Evolutionary conservation across 495 filamentous ascomycete genomes (phyloP), one percentile per base, ranked within the genome.

Genomic region (Penicillium samsonianum): DNA sequence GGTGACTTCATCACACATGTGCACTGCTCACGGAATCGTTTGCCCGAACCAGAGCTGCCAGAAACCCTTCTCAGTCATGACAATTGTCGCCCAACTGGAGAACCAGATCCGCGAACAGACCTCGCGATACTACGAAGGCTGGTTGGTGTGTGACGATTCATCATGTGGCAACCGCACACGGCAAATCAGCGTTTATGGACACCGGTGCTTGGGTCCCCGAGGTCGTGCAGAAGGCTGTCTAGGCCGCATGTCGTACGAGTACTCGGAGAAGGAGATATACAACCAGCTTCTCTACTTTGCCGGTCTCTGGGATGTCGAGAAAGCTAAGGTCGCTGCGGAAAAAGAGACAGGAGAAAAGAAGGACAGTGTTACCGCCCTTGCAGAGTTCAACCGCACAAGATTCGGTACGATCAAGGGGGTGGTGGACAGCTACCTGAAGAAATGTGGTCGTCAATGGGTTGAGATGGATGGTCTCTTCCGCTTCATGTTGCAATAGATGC

Each of bases 361-460:
- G 60, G 89, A 93, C 60, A 87, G 79, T 60, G 66, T 90, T 30
- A 71, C 79, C 12, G 86, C 86, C 33, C 79, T 97, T 61, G 90
- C 84, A 26, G 89, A 89, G 66, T 84, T 89, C 69, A 98, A 98
- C 70, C 76, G 88, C 30, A 77, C 76, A 33, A 72, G 91, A 64
- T 98, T 98, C 69, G 82, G 65, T 17, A 90, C 89, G 8, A 75
- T 92, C 45, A 86, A 82, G 74, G 82, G 79, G 2, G 86, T 90
- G n/a, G 91, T 95, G 11, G 90, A 91, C 57, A 85, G 73, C 67
- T 95, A 97, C 76, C 72, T 98, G 72, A 90, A 90, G 68, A 94
- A 91, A 79, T 96, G 91, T 78, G 94, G 95, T 33, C 79, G 92
- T 69, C 89, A 89, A 73, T 98, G 91, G 91, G 94, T 98, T 53